Base-by-base conservation (phyloP, 345 rosid species). In the Heritiera fomes region DNA sequence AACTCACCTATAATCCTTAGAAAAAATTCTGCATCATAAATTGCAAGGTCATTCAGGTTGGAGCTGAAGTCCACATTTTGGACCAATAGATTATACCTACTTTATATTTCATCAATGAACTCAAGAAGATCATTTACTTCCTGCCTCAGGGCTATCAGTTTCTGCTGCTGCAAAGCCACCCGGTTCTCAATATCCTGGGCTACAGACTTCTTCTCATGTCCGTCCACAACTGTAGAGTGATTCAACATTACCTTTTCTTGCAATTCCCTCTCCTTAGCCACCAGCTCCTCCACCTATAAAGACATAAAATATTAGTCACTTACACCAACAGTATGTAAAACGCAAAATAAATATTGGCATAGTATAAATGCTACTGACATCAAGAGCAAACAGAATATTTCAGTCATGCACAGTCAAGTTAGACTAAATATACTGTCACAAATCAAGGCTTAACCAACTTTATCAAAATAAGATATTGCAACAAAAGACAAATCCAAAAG, bases 61-160 rank as follows among this genome's bases (percentile, higher is more conserved):
- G 60, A 67, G 14, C 3, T 41, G 5, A 67, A 43, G 46, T 59
- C 18, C 5, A 20, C 55, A 6, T 7, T 13, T 34, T 34, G 38
- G 38, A 34, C 38, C 38, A 34, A 34, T 1, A 34, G 38, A 34
- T 34, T 34, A 50, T 30, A 13, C 71, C 56, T 18, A 52, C 9
- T 65, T 83, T 80, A 89, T 83, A 94, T 90, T 86, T 91, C 98
- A 64, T 90, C 94, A 11, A 94, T 85, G 83, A 88, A 85, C 20
- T 94, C 98, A n/a, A 91, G 87, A 80, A 94, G 92, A 82, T 92
- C 94, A 40, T 92, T 97, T 10, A 96, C 88, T 76, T 96, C 99
- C 85, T 89, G 95, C 88, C 91, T 92, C 87, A 92, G 73, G 3
- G 88, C 84, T 30, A 82, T 65, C 53, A 96, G 80, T 85, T 88